Evolutionary conservation across 2,329 filamentous ascomycete genomes (phyloP).

Genomic region (Phoma sp.): DNA sequence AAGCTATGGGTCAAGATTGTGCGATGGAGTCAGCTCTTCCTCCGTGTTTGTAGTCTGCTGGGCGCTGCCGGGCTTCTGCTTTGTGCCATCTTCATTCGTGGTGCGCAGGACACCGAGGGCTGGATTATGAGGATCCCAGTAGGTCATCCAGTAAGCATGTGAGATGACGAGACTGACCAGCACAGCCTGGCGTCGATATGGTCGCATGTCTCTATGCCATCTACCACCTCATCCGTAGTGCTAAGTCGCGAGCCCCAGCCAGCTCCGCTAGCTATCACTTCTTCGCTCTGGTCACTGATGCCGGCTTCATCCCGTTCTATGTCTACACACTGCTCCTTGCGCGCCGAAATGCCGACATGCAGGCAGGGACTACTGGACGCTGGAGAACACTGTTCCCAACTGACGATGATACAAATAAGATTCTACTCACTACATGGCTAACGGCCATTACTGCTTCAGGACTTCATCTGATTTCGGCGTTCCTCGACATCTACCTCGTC

Average conservation of each 20-base stretch:
- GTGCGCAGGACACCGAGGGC: slow-evolving; percentile 66
- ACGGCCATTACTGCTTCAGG: slow-evolving; percentile 67
- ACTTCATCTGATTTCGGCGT: slow-evolving; percentile 73
- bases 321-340: slow-evolving; percentile 64
- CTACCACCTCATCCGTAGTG: slow-evolving; percentile 76
- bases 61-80: slow-evolving; percentile 74
- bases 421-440: slow-evolving; percentile 73
- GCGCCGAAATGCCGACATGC: slow-evolving; percentile 58
- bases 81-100: slow-evolving; percentile 77
- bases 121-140: slow-evolving; percentile 82
- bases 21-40: slow-evolving; percentile 70
- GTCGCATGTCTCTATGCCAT: slow-evolving; percentile 77
- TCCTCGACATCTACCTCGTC: slow-evolving; percentile 75
- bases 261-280: slow-evolving; percentile 89
- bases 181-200: slow-evolving; percentile 75
- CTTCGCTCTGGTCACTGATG: slow-evolving; percentile 78
- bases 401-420: slow-evolving; percentile 60
- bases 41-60: slow-evolving; percentile 71
- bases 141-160: slow-evolving; percentile 45
- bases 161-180: slow-evolving; percentile 19
- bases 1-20: slow-evolving; percentile 74
- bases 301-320: slow-evolving; percentile 68
- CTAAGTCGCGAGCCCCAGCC: slow-evolving; percentile 73
- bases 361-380: slow-evolving; percentile 50
- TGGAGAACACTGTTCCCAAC: slow-evolving; percentile 75